Evolutionary conservation across 768 basidiomycete genomes (phyloP).

Genomic region (Glaciozyma martinii): DNA sequence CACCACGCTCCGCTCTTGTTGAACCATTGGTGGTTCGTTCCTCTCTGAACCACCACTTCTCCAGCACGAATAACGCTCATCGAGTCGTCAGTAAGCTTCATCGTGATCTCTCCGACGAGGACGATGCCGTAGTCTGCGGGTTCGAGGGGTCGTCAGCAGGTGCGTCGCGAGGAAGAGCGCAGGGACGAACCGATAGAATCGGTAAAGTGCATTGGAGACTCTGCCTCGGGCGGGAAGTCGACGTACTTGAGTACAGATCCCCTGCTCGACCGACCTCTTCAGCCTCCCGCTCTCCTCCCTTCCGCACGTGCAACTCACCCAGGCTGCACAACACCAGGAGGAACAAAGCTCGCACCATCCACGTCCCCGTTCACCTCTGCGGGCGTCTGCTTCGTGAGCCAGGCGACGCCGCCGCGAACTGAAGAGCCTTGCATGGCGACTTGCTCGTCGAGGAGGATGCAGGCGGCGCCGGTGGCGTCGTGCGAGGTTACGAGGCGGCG

Average conservation of each 20-base stretch:
- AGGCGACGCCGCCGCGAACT: too few species aligned
- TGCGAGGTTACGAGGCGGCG: too few species aligned
- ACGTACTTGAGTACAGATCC: neutral
- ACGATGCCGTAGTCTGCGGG: neutral
- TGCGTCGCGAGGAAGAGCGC: neutral
- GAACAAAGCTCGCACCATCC: too few species aligned
- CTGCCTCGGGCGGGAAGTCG: neutral
- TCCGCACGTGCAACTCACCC: too few species aligned
- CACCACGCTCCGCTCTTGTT: neutral
- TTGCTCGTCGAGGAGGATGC: too few species aligned
- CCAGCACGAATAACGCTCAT: neutral
- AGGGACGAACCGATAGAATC: neutral
- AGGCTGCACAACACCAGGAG: too few species aligned
- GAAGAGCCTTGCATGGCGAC: too few species aligned
- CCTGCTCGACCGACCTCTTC: neutral
- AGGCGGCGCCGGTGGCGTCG: too few species aligned
- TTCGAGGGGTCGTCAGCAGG: neutral
- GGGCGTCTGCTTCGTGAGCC: too few species aligned
- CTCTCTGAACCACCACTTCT: neutral
- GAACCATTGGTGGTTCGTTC: neutral
- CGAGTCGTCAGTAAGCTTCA: neutral
- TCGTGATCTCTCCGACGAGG: neutral
- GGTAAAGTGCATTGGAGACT: neutral
- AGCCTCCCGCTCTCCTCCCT: too few species aligned
- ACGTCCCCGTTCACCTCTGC: too few species aligned